A percentile compares a stretch with the other conserved stretches of the same genome.
Conservation (phyloP, 2,329 filamentous ascomycete genomes). For the Dactylellina haptotyla region DNA sequence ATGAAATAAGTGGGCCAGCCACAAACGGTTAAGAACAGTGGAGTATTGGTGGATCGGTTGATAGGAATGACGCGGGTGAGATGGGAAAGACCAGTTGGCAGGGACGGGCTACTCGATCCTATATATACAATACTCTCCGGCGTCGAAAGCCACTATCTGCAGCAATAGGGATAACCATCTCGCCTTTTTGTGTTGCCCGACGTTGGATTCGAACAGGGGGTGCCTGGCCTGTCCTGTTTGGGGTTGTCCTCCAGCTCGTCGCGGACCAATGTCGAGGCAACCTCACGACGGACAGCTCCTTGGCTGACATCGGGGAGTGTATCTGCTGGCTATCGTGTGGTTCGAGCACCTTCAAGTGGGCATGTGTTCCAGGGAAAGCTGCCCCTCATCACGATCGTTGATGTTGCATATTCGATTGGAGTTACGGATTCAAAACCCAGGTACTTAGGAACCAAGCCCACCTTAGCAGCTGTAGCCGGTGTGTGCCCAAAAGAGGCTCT, state of each 20-base stretch:
- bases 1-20: slow-evolving; percentile 38
- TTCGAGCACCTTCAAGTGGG: neutral
- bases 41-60: slow-evolving; percentile 9
- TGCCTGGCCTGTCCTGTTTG: too few species aligned
- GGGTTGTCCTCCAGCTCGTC: too few species aligned
- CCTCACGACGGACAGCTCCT: too few species aligned
- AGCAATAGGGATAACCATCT: neutral
- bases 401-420: slow-evolving; percentile 21
- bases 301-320: too few species aligned
- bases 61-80: slow-evolving; percentile 6
- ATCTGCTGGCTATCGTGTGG: neutral
- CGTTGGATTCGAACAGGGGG: slow-evolving; percentile 9
- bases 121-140: slow-evolving; percentile 41
- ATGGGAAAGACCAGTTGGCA: slow-evolving; percentile 9
- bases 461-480: slow-evolving; percentile 22
- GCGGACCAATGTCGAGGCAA: too few species aligned
- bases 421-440: slow-evolving; percentile 22
- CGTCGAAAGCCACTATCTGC: slow-evolving; percentile 3
- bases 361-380: slow-evolving; percentile 24
- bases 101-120: slow-evolving; percentile 3
- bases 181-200: slow-evolving; percentile 31
- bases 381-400: slow-evolving; percentile 2
- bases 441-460: slow-evolving; percentile 26
- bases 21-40: slow-evolving; percentile 7
- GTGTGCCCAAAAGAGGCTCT: slow-evolving; percentile 6